Conservation (phyloP, 108 stramenopile genomes). For the Skeletonema potamos region DNA sequence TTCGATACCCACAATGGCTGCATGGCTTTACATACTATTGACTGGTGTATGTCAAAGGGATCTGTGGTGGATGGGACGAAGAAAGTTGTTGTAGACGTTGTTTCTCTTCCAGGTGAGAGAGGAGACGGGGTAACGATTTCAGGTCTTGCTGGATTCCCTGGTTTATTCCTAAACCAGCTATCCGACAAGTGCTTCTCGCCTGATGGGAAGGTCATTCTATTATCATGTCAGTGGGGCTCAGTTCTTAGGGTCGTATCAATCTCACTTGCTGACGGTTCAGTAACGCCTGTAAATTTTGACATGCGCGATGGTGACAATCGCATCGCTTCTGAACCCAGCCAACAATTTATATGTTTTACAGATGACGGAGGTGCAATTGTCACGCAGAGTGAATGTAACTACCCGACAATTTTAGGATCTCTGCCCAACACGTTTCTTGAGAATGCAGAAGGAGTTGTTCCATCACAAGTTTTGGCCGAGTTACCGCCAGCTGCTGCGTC, state of each 20-base stretch:
- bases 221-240: conserved; percentile 68
- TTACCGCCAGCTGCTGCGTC: conserved; percentile 58
- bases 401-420: conserved; percentile 49
- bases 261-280: conserved; percentile 32
- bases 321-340: conserved; percentile 15
- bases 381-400: conserved; percentile 45
- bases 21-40: conserved; percentile 52
- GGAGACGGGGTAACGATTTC: conserved; percentile 22
- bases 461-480: conserved; percentile 30
- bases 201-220: conserved; percentile 42
- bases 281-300: conserved; percentile 49
- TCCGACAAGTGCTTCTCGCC: conserved; percentile 51
- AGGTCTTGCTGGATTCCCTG: conserved; percentile 69
- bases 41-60: conserved; percentile 39
- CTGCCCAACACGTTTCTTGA: conserved; percentile 26
- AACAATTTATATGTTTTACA: conserved; percentile 48
- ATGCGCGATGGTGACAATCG: conserved; percentile 8
- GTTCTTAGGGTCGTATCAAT: conserved; percentile 50
- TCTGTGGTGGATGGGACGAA: conserved; percentile 14
- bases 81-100: conserved; percentile 31
- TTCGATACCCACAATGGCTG: conserved; percentile 75
- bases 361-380: conserved; percentile 53
- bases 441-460: background rate
- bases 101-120: conserved; percentile 33
- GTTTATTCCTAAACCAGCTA: conserved; percentile 63